A percentile compares a stretch with the other conserved stretches of the same genome.
Conservation (phyloP, 2,329 filamentous ascomycete genomes). For the Alternaria sp. region DNA sequence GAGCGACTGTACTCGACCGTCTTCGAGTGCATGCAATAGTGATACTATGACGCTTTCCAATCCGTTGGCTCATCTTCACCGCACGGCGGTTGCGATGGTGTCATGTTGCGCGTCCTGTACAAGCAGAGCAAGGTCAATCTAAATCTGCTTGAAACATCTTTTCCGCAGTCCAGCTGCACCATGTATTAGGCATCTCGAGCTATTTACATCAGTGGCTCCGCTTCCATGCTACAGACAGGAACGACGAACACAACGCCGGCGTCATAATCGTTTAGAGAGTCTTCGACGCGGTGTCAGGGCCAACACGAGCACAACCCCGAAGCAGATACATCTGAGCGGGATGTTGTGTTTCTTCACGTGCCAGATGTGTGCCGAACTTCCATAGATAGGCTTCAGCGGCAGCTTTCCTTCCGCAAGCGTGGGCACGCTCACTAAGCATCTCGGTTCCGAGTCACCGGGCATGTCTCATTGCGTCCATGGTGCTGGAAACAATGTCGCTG, state of each 20-base stretch:
- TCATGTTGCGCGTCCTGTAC: not conserved
- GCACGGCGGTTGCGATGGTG: not conserved
- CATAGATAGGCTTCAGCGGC: not conserved
- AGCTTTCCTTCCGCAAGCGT: not conserved
- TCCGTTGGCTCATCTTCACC: not conserved
- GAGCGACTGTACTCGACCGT: slow-evolving; percentile 6
- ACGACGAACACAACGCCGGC: not conserved
- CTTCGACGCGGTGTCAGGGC: not conserved
- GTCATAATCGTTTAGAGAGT: not conserved
- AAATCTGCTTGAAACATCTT: not conserved
- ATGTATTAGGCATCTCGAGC: not conserved
- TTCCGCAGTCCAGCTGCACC: not conserved
- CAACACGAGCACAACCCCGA: not conserved
- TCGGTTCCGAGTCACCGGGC: slow-evolving; percentile 7
- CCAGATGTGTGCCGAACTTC: not conserved
- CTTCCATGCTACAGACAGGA: not conserved
- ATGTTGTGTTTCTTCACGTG: not conserved
- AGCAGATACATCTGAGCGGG: not conserved
- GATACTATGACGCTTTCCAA: not conserved
- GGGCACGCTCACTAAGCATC: not conserved
- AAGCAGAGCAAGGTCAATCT: not conserved
- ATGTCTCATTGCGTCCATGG: slow-evolving; percentile 30
- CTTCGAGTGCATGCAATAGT: not conserved
- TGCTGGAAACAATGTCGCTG: slow-evolving; percentile 13
- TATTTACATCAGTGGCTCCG: not conserved